Evolutionary conservation across 495 filamentous ascomycete species (phyloP), one percentile per base, ranked within the genome.

Genomic region (Aspergillus biplanus): DNA sequence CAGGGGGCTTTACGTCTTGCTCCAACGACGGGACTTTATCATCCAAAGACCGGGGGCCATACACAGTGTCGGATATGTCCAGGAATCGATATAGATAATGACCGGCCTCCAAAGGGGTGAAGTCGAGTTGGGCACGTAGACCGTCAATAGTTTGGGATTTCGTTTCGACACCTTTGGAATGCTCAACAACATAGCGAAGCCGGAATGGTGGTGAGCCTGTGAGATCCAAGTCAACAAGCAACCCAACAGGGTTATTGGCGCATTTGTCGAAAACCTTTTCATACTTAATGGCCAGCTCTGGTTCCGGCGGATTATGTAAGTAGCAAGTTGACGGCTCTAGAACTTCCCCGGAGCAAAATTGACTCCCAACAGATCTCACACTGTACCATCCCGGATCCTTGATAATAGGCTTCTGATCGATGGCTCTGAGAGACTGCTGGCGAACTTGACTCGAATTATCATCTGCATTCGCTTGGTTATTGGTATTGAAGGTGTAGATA

Each of bases 241-340:
- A 81, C 27, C 95, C 95, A 64, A 99, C 90, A 0, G 94, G 91
- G 68, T 91, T 96, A 53, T 92, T 91, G 44, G 93, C 94, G 74
- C 95, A 99, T 67, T 94, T 96, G 71, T 98, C 95, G 44, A 89
- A 88, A 35, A 98, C 91, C 66, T 92, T 89, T 66, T 96, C 89
- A 2, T 87, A 75, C 47, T 80, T 83, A 42, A 98, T 78, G 6
- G 84, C 76, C 58, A 99, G 65, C 39, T 88, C 86, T 32, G 95
- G 95, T 76, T 97, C 88, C 0, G 94, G 91, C 15, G 95, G 95
- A 65, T 97, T 97, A 44, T 91, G 84, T 53, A 99, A 77, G 58
- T 97, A 79, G 71, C 93, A 98, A 32, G 93, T 92, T 5, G 95
- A 89, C 32, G 95, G 95, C 71, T 97, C 95, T 64, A 94, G 80